phyloP scores from a whole-genome alignment of 768 basidiomycete species.

The Lyophyllum semitale region DNA sequence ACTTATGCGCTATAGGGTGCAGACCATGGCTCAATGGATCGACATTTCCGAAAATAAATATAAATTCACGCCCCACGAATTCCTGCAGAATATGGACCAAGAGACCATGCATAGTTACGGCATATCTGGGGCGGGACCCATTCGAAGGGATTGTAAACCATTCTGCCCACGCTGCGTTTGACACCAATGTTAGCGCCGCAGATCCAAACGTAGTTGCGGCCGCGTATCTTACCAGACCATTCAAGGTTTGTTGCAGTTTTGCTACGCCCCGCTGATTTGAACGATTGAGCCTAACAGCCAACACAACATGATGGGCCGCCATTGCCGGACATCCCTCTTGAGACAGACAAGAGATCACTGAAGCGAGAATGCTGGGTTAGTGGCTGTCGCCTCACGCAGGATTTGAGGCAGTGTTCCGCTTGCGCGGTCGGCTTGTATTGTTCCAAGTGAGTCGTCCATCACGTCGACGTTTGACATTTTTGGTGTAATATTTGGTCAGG shows the following conservation, averaged over 20 bases:
- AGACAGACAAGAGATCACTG: constrained; percentile 1
- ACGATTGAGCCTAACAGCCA: neutral
- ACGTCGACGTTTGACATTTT: neutral
- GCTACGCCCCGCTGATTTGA: neutral
- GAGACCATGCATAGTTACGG: neutral
- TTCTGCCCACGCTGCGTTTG: neutral
- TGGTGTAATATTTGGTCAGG: neutral
- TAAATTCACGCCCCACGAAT: neutral
- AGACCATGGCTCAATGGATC: neutral
- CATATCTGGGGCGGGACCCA: neutral
- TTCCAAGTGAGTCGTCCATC: neutral
- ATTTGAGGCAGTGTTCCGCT: neutral
- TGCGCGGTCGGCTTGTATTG: neutral
- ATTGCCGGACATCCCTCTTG: constrained; percentile 43
- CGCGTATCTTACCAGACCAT: neutral
- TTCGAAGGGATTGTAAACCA: neutral
- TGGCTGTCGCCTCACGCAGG: neutral
- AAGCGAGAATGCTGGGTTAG: neutral
- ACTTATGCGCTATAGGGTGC: neutral
- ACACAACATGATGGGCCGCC: constrained; percentile 34
- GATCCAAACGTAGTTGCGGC: neutral
- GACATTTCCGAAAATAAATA: neutral
- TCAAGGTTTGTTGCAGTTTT: neutral
- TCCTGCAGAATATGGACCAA: constrained; percentile 1
- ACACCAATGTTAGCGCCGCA: neutral